Evolutionary conservation across 345 rosid genomes (phyloP), one percentile per base, ranked within the genome.

Genomic region (Zanthoxylum bungeanum): DNA sequence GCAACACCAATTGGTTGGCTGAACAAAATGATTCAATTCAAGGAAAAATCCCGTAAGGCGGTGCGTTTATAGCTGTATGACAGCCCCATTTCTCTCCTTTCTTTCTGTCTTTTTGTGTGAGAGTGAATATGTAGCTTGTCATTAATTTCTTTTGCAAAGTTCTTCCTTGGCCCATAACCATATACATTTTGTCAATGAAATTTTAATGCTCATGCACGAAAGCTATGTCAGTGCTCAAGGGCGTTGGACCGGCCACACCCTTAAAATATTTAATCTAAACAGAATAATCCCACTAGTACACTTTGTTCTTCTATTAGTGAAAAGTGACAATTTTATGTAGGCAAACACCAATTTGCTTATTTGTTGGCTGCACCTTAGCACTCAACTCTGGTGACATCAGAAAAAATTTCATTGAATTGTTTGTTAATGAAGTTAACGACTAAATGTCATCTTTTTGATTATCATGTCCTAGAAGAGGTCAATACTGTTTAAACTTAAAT

Each of bases 1-100:
- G 81, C 87, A 65, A 90, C 93, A n/a, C 97, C 98, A 66, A 90
- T 90, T 75, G 91, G 97, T 75, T 87, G 97, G 96, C 81, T 93
- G 67, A 86, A 88, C 72, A 87, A 77, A 83, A 91, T 93, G 97
- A 89, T 85, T 73, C 97, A 93, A 75, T 93, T 91, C 73, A 93
- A 91, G 85, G 96, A 93, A 87, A 93, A 93, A 86, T 90, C 96
- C 56, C 91, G 83, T 75, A 91, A 88, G 81, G 87, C 85, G 86
- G 97, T 90, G 71, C 11, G 86, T 85, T 70, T 71, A 50, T 73
- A 63, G 72, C 70, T 77, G 53, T 73, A 62, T 69, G 68, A 44
- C 28, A 51, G 64, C 78, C 25, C 42, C 60, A 49, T 72, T 14
- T 69, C 31, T 33, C 36, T 39, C 24, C 30, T 59, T 64, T 19